These are phyloP conservation scores for Hygrophila difformis DNA, from an alignment of 257 asterid genomes.

Conservation along the genomic window DNA sequence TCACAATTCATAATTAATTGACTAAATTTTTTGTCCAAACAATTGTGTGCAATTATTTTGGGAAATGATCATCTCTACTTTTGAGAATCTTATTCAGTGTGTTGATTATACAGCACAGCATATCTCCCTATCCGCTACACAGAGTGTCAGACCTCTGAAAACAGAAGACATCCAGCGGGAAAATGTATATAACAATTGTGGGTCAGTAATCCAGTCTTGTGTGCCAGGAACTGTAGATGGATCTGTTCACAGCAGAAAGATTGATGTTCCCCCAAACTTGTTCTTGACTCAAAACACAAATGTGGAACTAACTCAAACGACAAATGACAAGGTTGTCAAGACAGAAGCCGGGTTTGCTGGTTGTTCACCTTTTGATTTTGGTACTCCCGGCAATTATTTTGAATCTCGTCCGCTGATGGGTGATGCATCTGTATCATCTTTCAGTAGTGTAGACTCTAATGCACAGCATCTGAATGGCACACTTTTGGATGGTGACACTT, in stretches of 20 bases:
- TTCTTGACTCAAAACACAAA: constrained; percentile 40
- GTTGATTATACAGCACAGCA: constrained; percentile 43
- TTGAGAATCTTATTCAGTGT: constrained; percentile 11
- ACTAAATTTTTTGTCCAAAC: neutral
- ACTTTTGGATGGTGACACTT: neutral
- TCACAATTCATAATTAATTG: neutral
- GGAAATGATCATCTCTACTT: neutral
- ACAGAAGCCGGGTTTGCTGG: neutral
- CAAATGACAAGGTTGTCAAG: no score
- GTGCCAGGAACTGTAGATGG: constrained; percentile 26
- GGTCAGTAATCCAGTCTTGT: constrained; percentile 38
- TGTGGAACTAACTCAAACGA: neutral
- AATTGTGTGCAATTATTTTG: neutral
- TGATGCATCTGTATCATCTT: neutral
- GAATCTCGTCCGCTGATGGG: neutral
- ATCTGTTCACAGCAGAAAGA: neutral
- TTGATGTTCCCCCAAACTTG: constrained; percentile 36
- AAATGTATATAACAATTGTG: constrained; percentile 32
- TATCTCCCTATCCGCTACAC: constrained; percentile 37
- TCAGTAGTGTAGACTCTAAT: neutral
- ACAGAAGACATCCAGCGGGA: constrained; percentile 38
- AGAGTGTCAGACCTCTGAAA: constrained; percentile 33
- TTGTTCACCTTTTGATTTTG: neutral
- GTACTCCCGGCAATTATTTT: neutral
- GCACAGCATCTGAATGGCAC: neutral